These are phyloP conservation scores for Strigomonas galati DNA, from an alignment of 208 protist species.

Conservation along the genomic window DNA sequence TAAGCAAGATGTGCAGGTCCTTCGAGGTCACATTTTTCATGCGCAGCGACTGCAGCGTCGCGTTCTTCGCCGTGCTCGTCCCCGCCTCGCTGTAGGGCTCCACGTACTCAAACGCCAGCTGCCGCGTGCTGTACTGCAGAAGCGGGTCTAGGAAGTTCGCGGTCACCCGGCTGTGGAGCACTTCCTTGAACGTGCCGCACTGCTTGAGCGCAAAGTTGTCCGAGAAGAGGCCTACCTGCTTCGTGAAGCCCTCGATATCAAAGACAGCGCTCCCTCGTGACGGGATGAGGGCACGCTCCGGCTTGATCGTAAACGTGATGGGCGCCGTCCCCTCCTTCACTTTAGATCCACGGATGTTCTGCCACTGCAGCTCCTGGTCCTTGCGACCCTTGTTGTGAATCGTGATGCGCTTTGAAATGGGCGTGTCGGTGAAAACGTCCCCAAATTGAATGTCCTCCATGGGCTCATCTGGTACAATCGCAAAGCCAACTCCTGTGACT, in stretches of 20 bases:
- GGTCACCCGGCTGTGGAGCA: constrained; percentile 62
- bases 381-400: constrained; percentile 90
- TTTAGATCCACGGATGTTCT: constrained; percentile 54
- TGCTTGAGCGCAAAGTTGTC: constrained; percentile 88
- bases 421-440: constrained; percentile 85
- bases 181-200: constrained; percentile 69
- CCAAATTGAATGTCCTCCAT: constrained; percentile 78
- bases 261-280: constrained; percentile 53
- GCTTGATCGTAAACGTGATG: constrained; percentile 72
- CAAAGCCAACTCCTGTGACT: constrained; percentile 87
- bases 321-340: constrained; percentile 64
- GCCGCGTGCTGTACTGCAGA: constrained; percentile 69
- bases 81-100: constrained; percentile 26
- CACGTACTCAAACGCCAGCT: constrained; percentile 85
- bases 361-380: constrained; percentile 90
- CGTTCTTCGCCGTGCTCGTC: not conserved
- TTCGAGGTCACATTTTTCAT: constrained; percentile 89
- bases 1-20: constrained; percentile 67
- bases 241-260: constrained; percentile 46
- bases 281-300: constrained; percentile 74
- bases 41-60: constrained; percentile 66
- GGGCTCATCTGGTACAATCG: constrained; percentile 62
- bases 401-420: constrained; percentile 42
- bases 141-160: constrained; percentile 86
- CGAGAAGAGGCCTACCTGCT: constrained; percentile 44